phyloP scores from a whole-genome alignment of 805 yeast genomes.

The Candida endomychidarum region DNA sequence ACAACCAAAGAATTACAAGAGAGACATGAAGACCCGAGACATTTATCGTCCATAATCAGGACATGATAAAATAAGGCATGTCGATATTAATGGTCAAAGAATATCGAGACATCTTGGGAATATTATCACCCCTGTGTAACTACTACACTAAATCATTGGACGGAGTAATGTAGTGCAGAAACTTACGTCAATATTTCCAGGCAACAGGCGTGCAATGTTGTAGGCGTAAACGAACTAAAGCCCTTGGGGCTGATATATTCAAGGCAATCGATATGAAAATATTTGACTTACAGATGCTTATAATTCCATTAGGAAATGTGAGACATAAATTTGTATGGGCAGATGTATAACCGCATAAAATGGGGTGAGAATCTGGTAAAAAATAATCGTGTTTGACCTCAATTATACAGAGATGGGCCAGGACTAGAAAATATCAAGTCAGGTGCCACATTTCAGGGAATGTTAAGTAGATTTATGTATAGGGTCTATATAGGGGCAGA shows the following conservation, averaged over 20 bases:
- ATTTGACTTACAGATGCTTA: background rate
- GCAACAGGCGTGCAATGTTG: no score
- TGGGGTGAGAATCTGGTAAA: background rate
- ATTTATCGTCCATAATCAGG: no score
- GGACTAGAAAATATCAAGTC: background rate
- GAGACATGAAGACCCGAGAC: background rate
- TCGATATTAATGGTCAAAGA: no score
- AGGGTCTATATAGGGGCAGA: background rate
- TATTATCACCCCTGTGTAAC: no score
- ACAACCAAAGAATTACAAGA: no score
- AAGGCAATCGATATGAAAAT: background rate
- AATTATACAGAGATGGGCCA: background rate
- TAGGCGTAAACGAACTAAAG: no score
- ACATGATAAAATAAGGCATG: no score
- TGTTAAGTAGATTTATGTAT: background rate
- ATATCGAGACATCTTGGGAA: no score
- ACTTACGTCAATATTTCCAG: no score
- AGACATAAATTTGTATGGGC: background rate
- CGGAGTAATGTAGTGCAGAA: no score
- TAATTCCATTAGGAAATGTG: background rate
- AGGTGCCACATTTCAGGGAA: background rate
- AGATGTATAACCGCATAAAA: slow-evolving; percentile 1
- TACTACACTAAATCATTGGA: no score
- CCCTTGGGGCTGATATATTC: no score
- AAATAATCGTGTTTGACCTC: background rate